These are phyloP conservation scores for Bacidia rubella DNA, from an alignment of 495 filamentous ascomycete species.

Conservation along the genomic window DNA sequence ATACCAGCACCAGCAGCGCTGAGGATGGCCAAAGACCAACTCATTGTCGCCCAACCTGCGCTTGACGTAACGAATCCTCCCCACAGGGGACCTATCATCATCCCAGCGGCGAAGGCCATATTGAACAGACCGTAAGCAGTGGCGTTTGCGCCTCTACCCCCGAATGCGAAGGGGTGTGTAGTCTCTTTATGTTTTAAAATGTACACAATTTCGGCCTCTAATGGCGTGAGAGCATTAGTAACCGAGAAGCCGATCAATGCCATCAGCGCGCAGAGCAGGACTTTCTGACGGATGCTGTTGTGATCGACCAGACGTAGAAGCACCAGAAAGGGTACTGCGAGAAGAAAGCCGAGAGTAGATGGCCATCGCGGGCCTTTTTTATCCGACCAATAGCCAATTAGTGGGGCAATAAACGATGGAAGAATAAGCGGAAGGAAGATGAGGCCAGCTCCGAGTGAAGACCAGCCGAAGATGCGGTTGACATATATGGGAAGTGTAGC, in stretches of 20 bases:
- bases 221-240: slow-evolving; percentile 42
- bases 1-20: slow-evolving; percentile 4
- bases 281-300: slow-evolving; percentile 46
- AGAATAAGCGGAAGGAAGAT: slow-evolving; percentile 50
- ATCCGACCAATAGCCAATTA: slow-evolving; percentile 46
- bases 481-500: slow-evolving; percentile 43
- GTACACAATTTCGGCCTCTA: slow-evolving; percentile 57
- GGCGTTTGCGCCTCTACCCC: slow-evolving; percentile 39
- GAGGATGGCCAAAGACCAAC: slow-evolving; percentile 24
- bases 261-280: slow-evolving; percentile 59
- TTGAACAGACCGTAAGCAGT: slow-evolving; percentile 41
- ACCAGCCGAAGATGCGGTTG: slow-evolving; percentile 40
- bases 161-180: slow-evolving; percentile 35
- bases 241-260: slow-evolving; percentile 44
- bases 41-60: slow-evolving; percentile 30
- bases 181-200: slow-evolving; percentile 45
- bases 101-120: slow-evolving; percentile 45
- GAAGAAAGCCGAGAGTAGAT: slow-evolving; percentile 45
- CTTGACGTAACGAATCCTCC: slow-evolving; percentile 25
- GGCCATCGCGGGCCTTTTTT: slow-evolving; percentile 47
- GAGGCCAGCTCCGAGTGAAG: slow-evolving; percentile 48
- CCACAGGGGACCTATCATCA: slow-evolving; percentile 47
- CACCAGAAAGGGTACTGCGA: slow-evolving; percentile 44
- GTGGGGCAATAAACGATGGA: slow-evolving; percentile 43
- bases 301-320: slow-evolving; percentile 54